Conservation (phyloP, 2,329 filamentous ascomycete genomes). For the Aspergillus proliferans region DNA sequence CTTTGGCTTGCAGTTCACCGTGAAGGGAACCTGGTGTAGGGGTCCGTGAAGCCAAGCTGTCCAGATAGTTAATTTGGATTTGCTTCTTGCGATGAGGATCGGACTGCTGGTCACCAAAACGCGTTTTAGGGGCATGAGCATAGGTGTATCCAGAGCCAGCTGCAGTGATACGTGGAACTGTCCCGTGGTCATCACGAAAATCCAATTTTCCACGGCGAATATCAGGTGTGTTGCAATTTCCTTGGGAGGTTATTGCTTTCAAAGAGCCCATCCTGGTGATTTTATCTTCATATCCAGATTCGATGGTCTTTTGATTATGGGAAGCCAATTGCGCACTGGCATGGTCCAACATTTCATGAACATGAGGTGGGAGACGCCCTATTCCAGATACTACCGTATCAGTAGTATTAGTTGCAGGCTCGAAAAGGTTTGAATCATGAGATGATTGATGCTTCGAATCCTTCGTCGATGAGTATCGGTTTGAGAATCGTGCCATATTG, state of each 20-base stretch:
- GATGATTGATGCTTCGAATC: background rate
- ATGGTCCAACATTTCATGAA: constrained; percentile 7
- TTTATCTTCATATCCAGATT: background rate
- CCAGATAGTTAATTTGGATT: constrained; percentile 26
- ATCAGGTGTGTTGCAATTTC: background rate
- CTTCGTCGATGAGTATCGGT: too few relatives aligned
- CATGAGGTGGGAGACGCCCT: constrained; percentile 5
- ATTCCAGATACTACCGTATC: background rate
- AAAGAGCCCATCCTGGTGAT: too few relatives aligned
- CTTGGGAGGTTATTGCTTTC: too few relatives aligned
- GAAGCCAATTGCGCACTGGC: constrained; percentile 8
- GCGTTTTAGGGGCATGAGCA: constrained; percentile 2
- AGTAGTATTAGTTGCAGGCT: background rate
- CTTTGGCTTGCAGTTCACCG: constrained; percentile 63
- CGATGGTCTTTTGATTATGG: constrained; percentile 2
- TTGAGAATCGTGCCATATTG: too few relatives aligned
- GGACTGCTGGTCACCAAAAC: constrained; percentile 9
- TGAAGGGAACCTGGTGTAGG: constrained; percentile 56
- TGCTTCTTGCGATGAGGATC: constrained; percentile 7
- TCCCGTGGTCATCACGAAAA: background rate
- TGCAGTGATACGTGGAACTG: background rate
- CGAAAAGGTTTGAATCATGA: background rate
- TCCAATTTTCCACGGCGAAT: background rate
- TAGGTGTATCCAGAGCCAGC: constrained; percentile 4
- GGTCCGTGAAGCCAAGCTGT: constrained; percentile 45